A percentile compares a stretch with the other conserved stretches of the same genome.
Conservation (phyloP, 371 early-diverging fungal genomes). For the Mucor lusitanicus region DNA sequence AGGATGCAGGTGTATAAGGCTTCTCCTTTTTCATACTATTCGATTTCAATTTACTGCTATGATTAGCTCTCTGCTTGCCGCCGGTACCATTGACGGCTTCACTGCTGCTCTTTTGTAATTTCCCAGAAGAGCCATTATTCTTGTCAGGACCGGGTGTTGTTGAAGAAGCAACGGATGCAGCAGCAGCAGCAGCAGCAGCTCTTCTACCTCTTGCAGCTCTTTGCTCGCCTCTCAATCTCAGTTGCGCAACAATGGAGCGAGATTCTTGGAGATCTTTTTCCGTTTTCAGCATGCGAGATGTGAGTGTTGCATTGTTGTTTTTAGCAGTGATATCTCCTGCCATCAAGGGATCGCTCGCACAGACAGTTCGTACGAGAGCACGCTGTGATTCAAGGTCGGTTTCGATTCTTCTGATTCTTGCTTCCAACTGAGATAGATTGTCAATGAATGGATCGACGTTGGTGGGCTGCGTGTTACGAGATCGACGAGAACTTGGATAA, state of each 20-base stretch:
- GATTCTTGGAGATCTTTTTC: slow-evolving; percentile 46
- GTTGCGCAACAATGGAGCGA: slow-evolving; percentile 38
- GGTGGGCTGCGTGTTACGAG: slow-evolving; percentile 46
- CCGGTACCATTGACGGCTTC: slow-evolving; percentile 6
- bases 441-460: slow-evolving; percentile 49
- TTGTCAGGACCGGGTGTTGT: slow-evolving; percentile 17
- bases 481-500: slow-evolving; percentile 47
- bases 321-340: neutral
- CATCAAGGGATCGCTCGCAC: neutral
- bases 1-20: neutral
- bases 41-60: neutral
- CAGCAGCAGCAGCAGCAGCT: slow-evolving; percentile 15
- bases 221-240: slow-evolving; percentile 37
- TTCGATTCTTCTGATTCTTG: slow-evolving; percentile 38
- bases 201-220: slow-evolving; percentile 35
- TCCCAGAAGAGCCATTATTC: slow-evolving; percentile 12
- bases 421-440: slow-evolving; percentile 40
- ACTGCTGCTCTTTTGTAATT: neutral
- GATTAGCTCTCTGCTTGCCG: neutral
- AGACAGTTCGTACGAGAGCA: slow-evolving; percentile 18
- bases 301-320: slow-evolving; percentile 8
- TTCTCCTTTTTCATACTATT: neutral
- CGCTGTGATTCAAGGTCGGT: slow-evolving; percentile 32
- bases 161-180: slow-evolving; percentile 6
- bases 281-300: slow-evolving; percentile 27